Conservation (phyloP, 2,329 filamentous ascomycete genomes). For the Botrytis aclada region DNA sequence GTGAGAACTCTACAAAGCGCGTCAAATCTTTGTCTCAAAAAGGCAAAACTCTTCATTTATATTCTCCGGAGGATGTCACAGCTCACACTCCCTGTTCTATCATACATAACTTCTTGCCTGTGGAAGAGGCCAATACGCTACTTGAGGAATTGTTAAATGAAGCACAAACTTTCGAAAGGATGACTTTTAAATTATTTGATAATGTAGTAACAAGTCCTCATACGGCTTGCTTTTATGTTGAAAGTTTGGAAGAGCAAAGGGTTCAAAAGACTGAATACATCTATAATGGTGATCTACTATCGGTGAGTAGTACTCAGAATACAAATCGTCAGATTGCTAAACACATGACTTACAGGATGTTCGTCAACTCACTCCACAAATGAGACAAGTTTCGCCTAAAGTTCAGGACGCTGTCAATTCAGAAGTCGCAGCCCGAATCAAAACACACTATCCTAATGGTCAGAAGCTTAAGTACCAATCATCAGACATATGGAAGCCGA, state of each 20-base stretch:
- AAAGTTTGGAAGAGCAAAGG: slow-evolving; percentile 64
- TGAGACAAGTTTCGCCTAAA: slow-evolving; percentile 63
- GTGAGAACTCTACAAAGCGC: slow-evolving; percentile 41
- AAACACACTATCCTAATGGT: slow-evolving; percentile 61
- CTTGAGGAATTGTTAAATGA: slow-evolving; percentile 74
- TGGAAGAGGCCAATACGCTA: slow-evolving; percentile 67
- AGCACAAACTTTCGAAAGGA: slow-evolving; percentile 64
- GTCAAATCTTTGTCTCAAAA: slow-evolving; percentile 62
- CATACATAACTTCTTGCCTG: slow-evolving; percentile 82
- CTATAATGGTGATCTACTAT: slow-evolving; percentile 77
- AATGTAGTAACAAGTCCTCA: slow-evolving; percentile 82
- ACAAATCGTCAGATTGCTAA: slow-evolving; percentile 13
- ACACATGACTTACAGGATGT: slow-evolving; percentile 55
- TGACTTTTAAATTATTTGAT: slow-evolving; percentile 83
- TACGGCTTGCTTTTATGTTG: slow-evolving; percentile 79
- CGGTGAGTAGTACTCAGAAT: slow-evolving; percentile 43
- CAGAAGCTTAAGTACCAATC: slow-evolving; percentile 77
- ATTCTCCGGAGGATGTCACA: slow-evolving; percentile 75
- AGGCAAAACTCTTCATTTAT: slow-evolving; percentile 80
- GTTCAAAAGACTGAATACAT: slow-evolving; percentile 75
- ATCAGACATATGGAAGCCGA: slow-evolving; percentile 71
- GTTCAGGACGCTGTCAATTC: slow-evolving; percentile 75
- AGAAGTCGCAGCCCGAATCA: slow-evolving; percentile 71
- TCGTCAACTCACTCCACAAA: slow-evolving; percentile 69
- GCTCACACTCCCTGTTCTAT: slow-evolving; percentile 86